These are phyloP conservation scores for Colletotrichum cuscutae DNA, from an alignment of 2,329 filamentous ascomycete species.

Conservation along the genomic window DNA sequence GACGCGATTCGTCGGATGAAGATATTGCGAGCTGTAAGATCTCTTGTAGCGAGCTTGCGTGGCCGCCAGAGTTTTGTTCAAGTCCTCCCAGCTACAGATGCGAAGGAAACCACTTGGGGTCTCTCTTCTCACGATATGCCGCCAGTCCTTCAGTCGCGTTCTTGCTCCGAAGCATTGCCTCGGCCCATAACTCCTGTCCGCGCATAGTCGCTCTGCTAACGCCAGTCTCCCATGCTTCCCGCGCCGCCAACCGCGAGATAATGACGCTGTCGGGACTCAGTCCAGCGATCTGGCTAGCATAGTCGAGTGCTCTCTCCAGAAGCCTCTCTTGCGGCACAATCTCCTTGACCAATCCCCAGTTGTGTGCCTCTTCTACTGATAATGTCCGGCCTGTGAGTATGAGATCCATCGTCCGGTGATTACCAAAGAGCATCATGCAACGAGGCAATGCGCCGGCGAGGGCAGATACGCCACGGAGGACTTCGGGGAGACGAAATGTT, in stretches of 20 bases:
- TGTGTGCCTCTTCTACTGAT: conserved; percentile 41
- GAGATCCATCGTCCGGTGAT: conserved; percentile 47
- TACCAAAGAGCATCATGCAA: conserved; percentile 47
- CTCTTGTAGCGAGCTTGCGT: neutral
- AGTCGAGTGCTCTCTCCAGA: conserved; percentile 42
- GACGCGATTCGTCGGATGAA: neutral
- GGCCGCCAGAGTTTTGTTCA: rapidly evolving
- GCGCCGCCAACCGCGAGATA: conserved; percentile 44
- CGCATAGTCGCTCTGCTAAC: conserved; percentile 47
- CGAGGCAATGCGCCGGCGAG: conserved; percentile 67
- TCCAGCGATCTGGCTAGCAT: conserved; percentile 43
- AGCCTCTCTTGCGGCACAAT: conserved; percentile 44
- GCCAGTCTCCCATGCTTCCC: conserved; percentile 48
- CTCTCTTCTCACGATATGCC: conserved; percentile 44
- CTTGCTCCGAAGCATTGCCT: conserved; percentile 43
- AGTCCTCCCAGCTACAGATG: conserved; percentile 35
- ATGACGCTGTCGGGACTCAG: conserved; percentile 47
- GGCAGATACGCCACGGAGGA: conserved; percentile 66
- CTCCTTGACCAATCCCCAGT: conserved; percentile 46
- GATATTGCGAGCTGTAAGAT: rapidly evolving
- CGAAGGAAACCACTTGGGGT: conserved; percentile 43
- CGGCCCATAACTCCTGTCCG: conserved; percentile 44
- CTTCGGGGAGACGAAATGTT: conserved; percentile 66
- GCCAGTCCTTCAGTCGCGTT: conserved; percentile 43
- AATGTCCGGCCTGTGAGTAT: conserved; percentile 42